Evolutionary conservation across 139 green algal species (phyloP), one percentile per base, ranked within the genome.

Genomic region (Chloropicon primus): DNA sequence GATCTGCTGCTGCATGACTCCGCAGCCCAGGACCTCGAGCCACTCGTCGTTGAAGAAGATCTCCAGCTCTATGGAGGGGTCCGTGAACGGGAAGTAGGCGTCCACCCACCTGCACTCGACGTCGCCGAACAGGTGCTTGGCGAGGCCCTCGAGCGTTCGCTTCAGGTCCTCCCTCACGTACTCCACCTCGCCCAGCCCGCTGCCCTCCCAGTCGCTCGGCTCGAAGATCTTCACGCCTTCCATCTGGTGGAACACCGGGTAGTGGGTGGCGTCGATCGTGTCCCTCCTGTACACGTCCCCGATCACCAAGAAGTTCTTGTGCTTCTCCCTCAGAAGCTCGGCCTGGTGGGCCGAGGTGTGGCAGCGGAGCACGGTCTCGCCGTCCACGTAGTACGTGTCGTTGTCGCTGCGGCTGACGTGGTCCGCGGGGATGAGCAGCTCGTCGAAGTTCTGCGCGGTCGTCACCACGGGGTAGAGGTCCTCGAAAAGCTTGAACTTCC

Each of bases 181-280:
- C 26, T 87, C 80, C 1, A 81, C 88, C 3, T 78, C 73, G 22
- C 86, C 78, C 72, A 88, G 26, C 41, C 88, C 91, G 22, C 85
- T 82, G 2, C 78, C 87, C 73, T 84, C 79, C 88, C 88, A 94
- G 54, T 96, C 88, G 0, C 29, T 26, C 22, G 72, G 26, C 1
- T 80, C 74, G 76, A 88, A 88, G 25, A 97, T 87, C 1, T 88
- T 77, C 80, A 97, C 91, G 41, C 93, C 95, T 88, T 99, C 95
- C 94, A 98, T 99, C 86, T 99, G 95, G 81, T 99, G 96, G 82
- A 99, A 99, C 5, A 99, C 96, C 0, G 96, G 96, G 88, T 99
- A 99, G 88, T 99, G 96, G 1, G 96, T 98, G 27, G 93, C 85
- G 80, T 99, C 96, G 74, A 99, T 97, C 41, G 88, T 87, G 87